These are phyloP conservation scores for Ulvella scutata DNA, from an alignment of 139 green algal genomes.

Conservation along the genomic window DNA sequence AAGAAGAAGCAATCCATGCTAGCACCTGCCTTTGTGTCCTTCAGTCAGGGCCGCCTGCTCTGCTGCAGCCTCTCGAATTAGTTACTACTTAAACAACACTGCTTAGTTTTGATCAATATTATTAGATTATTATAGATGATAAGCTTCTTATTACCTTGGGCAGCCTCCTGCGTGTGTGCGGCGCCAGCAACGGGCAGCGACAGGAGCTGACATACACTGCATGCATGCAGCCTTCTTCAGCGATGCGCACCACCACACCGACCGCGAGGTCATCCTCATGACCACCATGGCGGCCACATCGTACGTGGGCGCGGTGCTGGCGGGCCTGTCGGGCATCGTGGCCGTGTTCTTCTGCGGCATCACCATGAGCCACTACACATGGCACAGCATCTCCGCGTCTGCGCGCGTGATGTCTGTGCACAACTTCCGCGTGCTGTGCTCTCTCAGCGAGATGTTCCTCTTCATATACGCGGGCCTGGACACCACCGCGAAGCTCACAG, in stretches of 20 bases:
- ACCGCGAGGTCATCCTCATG: constrained; percentile 43
- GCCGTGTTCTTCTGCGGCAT: constrained; percentile 68
- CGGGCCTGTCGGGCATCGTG: constrained; percentile 51
- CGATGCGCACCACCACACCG: constrained; percentile 1
- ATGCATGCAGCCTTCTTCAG: not conserved
- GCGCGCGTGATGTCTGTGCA: constrained; percentile 24
- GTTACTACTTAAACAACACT: no score
- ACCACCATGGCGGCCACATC: constrained; percentile 35
- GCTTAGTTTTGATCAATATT: no score
- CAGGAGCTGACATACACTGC: no score
- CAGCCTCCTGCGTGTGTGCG: no score
- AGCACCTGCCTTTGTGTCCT: no score
- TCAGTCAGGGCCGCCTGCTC: no score
- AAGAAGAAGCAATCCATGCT: no score
- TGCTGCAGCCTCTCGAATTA: no score
- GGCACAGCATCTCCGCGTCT: constrained; percentile 34
- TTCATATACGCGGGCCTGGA: constrained; percentile 40
- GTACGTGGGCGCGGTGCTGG: constrained; percentile 57
- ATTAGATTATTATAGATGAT: no score
- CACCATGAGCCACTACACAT: constrained; percentile 57
- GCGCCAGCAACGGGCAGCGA: no score
- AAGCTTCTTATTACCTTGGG: no score
- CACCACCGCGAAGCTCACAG: not conserved
- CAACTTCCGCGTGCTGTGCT: constrained; percentile 34
- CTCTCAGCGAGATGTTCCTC: constrained; percentile 46